Percentiles rank a stretch among this genome's conserved stretches.
Evolutionary conservation across 768 basidiomycete genomes (phyloP).

Genomic region (Mycena galopus): DNA sequence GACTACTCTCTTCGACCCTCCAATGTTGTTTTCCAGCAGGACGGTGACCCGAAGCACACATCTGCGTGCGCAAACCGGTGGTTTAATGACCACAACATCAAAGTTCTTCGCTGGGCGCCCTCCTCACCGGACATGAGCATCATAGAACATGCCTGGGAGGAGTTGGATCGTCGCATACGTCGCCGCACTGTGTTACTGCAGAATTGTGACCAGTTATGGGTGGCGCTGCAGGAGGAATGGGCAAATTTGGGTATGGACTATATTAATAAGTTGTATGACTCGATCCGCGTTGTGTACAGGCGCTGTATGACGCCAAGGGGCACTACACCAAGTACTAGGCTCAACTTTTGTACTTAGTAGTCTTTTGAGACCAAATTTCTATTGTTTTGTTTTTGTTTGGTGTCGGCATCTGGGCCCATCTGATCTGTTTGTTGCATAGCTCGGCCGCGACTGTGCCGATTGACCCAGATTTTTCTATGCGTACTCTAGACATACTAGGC

Average conservation of each 20-base stretch:
- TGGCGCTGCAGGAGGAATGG: too few species aligned
- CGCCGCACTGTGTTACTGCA: too few species aligned
- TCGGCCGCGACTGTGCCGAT: too few species aligned
- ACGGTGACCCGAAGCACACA: conserved; percentile 31
- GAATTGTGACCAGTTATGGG: too few species aligned
- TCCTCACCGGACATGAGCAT: conserved; percentile 46
- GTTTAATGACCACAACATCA: conserved; percentile 34
- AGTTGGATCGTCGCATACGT: conserved; percentile 37
- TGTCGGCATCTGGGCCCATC: too few species aligned
- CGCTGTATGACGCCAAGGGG: conserved; percentile 40
- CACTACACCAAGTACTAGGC: conserved; percentile 43
- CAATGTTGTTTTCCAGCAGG: conserved; percentile 30
- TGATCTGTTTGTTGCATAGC: too few species aligned
- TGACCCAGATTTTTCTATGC: too few species aligned
- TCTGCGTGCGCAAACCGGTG: conserved; percentile 28
- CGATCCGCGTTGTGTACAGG: conserved; percentile 37
- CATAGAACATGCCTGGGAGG: conserved; percentile 46
- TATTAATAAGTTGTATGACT: conserved; percentile 35
- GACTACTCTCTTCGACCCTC: conserved; percentile 4
- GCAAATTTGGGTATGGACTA: too few species aligned
- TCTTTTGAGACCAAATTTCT: too few species aligned
- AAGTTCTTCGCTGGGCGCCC: conserved; percentile 39
- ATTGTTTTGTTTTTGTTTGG: too few species aligned
- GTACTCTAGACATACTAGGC: too few species aligned
- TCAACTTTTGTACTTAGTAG: too few species aligned